Evolutionary conservation across 306 rosid genomes (phyloP).

Genomic region (Abrus pulchellus): DNA sequence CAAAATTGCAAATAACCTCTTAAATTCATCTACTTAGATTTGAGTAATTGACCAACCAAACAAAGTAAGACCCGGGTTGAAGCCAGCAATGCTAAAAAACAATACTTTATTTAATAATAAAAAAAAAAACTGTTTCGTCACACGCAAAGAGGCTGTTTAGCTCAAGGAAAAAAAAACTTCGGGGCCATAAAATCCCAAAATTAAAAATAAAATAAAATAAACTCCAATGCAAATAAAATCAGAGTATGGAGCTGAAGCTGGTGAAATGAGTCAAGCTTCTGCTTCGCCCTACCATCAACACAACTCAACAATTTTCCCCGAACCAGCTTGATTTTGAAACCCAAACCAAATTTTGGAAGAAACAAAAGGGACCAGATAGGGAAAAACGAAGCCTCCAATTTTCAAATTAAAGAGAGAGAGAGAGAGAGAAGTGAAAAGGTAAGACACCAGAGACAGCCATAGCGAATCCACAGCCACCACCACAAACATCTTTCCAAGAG

Average conservation of each 20-base stretch:
- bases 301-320: neutral
- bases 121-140: neutral
- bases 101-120: neutral
- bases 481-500: conserved; percentile 76
- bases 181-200: too few species aligned
- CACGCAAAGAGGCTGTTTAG: neutral
- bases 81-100: neutral
- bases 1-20: conserved; percentile 10
- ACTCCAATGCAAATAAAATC: neutral
- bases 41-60: neutral
- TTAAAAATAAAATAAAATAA: too few species aligned
- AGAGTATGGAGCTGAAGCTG: neutral
- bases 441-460: conserved; percentile 84
- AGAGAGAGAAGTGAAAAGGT: neutral
- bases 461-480: conserved; percentile 99
- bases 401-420: neutral
- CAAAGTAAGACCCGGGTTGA: neutral
- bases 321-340: conserved; percentile 9
- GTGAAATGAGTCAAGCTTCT: neutral
- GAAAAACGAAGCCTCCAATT: neutral
- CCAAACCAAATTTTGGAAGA: neutral
- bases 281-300: conserved; percentile 1
- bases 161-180: neutral
- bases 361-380: neutral
- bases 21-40: neutral